Conservation (phyloP, 2,329 filamentous ascomycete genomes). For the Colletotrichum sp. region DNA sequence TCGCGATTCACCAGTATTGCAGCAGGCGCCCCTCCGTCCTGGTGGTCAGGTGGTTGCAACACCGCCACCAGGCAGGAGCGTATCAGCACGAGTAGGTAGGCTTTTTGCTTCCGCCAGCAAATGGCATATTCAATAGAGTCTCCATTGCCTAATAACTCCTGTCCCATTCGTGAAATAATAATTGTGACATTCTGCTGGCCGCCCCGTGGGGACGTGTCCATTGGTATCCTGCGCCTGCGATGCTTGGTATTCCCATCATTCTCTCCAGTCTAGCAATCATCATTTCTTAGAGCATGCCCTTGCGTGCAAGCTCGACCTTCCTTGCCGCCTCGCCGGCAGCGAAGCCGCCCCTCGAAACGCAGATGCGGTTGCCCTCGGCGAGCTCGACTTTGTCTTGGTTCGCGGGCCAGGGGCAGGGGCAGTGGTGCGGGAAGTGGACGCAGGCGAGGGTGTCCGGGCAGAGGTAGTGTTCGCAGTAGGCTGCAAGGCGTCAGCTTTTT, state of each 20-base stretch:
- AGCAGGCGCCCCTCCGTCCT: not conserved
- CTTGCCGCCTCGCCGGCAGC: conserved; percentile 72
- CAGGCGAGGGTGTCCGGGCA: conserved; percentile 94
- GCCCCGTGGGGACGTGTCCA: not conserved
- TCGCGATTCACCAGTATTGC: conserved; percentile 3
- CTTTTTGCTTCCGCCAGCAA: conserved; percentile 15
- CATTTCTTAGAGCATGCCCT: conserved; percentile 69
- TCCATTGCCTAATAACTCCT: conserved; percentile 3
- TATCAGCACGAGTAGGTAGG: conserved; percentile 18
- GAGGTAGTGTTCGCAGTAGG: conserved; percentile 91
- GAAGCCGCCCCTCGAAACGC: conserved; percentile 78
- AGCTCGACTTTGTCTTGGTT: conserved; percentile 81
- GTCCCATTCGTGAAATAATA: not conserved
- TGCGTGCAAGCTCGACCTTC: conserved; percentile 81
- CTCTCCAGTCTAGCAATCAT: not conserved
- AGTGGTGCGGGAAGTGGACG: conserved; percentile 96
- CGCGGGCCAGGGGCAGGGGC: conserved; percentile 83
- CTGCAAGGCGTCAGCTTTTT: conserved; percentile 41
- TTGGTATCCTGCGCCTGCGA: conserved; percentile 2
- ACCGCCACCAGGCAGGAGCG: not conserved
- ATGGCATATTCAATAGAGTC: conserved; percentile 16
- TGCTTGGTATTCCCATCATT: not conserved
- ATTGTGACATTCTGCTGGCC: not conserved
- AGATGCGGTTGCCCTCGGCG: conserved; percentile 74
- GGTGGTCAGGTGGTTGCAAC: not conserved